Base-by-base conservation (phyloP, 768 basidiomycete genomes). In the Leccinum rimulosum region DNA sequence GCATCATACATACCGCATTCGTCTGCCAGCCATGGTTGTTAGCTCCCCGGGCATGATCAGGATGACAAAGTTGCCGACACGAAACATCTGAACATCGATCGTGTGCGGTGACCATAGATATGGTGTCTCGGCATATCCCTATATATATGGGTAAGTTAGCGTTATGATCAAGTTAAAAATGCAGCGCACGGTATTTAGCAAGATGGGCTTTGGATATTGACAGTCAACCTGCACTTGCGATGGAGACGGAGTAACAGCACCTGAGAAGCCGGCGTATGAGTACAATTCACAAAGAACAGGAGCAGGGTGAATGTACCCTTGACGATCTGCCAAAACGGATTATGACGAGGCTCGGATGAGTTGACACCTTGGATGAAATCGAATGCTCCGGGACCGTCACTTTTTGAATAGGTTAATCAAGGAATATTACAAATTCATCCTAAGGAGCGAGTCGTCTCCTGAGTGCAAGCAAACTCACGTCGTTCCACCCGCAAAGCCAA, bases 21-120 rank as follows among this genome's bases (percentile, higher is more conserved):
- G 81, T 60, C 91, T 75, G 14, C 90, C 90, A 40, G 88, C 79
- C 91, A 92, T 92, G 3, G 91, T 93, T 6, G 90, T 92, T 58
- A 90, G 71, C 70, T 93, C 91, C 31, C 88, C 88, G 17, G 89
- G 88, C 66, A 91, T 82, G 63, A 90, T 79, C 58, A 90, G 76
- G 71, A 91, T 84, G 55, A 91, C 86, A 61, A 91, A 79, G 59
- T 89, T 86, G 43, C 91, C 91, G 35, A 87, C 79, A 40, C 89
- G 88, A 56, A 91, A 75, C 78, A 91, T 86, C 74, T 91, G 91
- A 50, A 91, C 77, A 66, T 89, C 84, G 50, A 91, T 89, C 1
- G 82, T 87, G 67, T 78, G 80, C 1, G 88, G 85, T 10, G 86
- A 79, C 91, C 91, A 92, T 56, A 83, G 78, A 68, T 93, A 91